These are phyloP conservation scores for Cordyceps farinosa DNA, from an alignment of 2,329 filamentous ascomycete species.

Conservation along the genomic window DNA sequence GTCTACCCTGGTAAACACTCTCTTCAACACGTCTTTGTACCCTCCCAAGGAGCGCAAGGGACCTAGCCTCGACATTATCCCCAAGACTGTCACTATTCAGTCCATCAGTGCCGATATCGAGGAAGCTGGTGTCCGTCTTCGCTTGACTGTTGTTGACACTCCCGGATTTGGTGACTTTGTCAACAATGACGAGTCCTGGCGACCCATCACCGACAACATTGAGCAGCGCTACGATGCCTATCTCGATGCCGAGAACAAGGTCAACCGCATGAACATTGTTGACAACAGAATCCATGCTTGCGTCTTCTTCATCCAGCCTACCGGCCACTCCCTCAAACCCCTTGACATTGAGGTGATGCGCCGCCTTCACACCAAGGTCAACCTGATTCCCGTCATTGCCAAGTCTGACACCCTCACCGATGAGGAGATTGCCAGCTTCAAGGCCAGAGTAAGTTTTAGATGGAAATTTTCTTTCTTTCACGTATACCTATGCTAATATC, in stretches of 20 bases:
- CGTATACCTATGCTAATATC: slow-evolving; percentile 19
- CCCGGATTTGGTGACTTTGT: slow-evolving; percentile 98
- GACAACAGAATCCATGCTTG: slow-evolving; percentile 99
- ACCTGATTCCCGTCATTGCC: slow-evolving; percentile 97
- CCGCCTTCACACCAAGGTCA: slow-evolving; percentile 99
- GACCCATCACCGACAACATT: slow-evolving; percentile 98
- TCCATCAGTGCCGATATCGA: slow-evolving; percentile 96
- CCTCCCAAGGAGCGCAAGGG: slow-evolving; percentile 98
- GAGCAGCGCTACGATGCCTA: slow-evolving; percentile 99
- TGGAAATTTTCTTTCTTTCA: neutral
- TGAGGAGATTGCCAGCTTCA: slow-evolving; percentile 91
- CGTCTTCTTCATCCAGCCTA: slow-evolving; percentile 99
- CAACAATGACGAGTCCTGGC: slow-evolving; percentile 99
- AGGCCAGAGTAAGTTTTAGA: slow-evolving; percentile 74
- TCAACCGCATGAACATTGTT: slow-evolving; percentile 99
- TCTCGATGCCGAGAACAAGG: slow-evolving; percentile 98
- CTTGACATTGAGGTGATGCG: slow-evolving; percentile 99
- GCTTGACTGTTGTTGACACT: slow-evolving; percentile 94
- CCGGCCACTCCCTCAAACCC: slow-evolving; percentile 96
- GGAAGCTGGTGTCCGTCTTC: slow-evolving; percentile 94
- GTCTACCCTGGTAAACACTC: slow-evolving; percentile 97
- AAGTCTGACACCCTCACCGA: slow-evolving; percentile 98
- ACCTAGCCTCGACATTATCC: slow-evolving; percentile 94
- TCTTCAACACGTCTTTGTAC: slow-evolving; percentile 99
- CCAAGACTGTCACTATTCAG: slow-evolving; percentile 94